Base-by-base conservation (phyloP, 2,329 filamentous ascomycete genomes). In the Aspergillus oerlinghausenensis region DNA sequence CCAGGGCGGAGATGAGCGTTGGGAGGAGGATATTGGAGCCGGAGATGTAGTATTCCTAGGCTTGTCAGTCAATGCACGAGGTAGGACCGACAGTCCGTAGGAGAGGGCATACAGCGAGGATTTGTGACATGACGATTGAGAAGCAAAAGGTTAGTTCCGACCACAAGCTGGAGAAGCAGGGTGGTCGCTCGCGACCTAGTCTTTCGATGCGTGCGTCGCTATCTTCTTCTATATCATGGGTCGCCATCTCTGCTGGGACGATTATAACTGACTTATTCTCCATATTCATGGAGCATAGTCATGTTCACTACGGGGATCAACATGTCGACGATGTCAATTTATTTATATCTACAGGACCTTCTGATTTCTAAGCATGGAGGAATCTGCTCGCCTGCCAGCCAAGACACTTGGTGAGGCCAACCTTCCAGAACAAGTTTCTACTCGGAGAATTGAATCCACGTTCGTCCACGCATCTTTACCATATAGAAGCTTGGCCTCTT, bases 11-110 rank as follows among this genome's bases (percentile, higher is more conserved):
- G 10, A 84, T 77, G 3, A 94, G 71, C 0, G 83, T 84, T 0
- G 90, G 89, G 0, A 92, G 73, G 26, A 93, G 74, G 57, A 86
- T 76, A 56, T 80, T 84, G 66, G 92, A 94, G 32, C 90, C 90
- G 49, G 86, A 88, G 51, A 93, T 82, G 67, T 88, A 88, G 72
- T 87, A 92, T 74, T 92, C 89, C 79, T 84, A 58, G 8, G 29
- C 14, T 10, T 10, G 25, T 10, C 3, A 32, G 40, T 54, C 42
- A 21, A 21, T 21, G 1, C 21, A 21, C 21, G 21, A 21, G 21
- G 21, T 21, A 21, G 21, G 21, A 2, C 21, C 21, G 52, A 56
- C 11, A 56, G 42, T 9, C 25, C 21, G 40, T 17, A 4, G 9
- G 11, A n/a, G 28, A 11, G 3, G 3, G 71, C 79, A 55, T 72